These are phyloP conservation scores for Theileria annulata DNA, from an alignment of 169 alveolate genomes.

Conservation along the genomic window DNA sequence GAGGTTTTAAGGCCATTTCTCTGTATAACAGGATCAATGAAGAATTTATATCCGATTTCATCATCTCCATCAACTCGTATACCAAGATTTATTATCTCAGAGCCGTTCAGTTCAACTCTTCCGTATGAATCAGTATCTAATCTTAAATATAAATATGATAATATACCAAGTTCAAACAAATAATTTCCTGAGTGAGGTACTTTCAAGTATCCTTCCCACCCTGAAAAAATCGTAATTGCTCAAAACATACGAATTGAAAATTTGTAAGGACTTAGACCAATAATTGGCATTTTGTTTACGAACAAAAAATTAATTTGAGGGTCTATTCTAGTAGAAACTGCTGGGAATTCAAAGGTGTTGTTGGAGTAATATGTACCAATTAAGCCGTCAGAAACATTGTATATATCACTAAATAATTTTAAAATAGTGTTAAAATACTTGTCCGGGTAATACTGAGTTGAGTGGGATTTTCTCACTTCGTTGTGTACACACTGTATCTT, in stretches of 20 bases:
- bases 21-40: slow-evolving; percentile 60
- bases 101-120: slow-evolving; percentile 45
- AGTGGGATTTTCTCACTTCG: slow-evolving; percentile 4
- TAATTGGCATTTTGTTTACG: slow-evolving; percentile 79
- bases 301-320: slow-evolving; percentile 79
- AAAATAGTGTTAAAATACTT: not conserved
- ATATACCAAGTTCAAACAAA: slow-evolving; percentile 35
- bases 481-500: slow-evolving; percentile 35
- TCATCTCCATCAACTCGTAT: slow-evolving; percentile 41
- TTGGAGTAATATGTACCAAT: slow-evolving; percentile 63
- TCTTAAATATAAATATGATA: not conserved
- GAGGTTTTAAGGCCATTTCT: slow-evolving; percentile 70
- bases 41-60: slow-evolving; percentile 51
- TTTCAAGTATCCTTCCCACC: slow-evolving; percentile 57
- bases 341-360: slow-evolving; percentile 63
- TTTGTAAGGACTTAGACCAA: slow-evolving; percentile 78
- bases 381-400: slow-evolving; percentile 53
- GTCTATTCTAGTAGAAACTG: slow-evolving; percentile 76
- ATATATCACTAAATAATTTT: slow-evolving; percentile 4
- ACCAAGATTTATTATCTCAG: slow-evolving; percentile 38
- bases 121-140: slow-evolving; percentile 40
- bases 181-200: slow-evolving; percentile 64
- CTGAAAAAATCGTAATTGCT: not conserved
- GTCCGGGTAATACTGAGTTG: slow-evolving; percentile 22
- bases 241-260: slow-evolving; percentile 75